Evolutionary conservation across 2,329 filamentous ascomycete species (phyloP).

Genomic region (Grosmannia huntii): DNA sequence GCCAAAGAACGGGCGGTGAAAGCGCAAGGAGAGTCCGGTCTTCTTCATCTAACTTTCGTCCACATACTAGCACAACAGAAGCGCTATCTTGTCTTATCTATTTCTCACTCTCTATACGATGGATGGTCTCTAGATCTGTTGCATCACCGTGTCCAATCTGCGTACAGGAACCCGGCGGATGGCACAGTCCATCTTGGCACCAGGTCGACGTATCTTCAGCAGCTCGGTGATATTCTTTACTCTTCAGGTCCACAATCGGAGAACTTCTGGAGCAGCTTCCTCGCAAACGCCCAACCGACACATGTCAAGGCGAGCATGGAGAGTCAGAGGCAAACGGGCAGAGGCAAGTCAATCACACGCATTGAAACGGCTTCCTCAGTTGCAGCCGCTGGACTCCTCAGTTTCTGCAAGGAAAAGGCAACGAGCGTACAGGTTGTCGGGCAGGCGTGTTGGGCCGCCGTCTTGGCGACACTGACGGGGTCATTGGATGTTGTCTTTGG

Average conservation of each 20-base stretch:
- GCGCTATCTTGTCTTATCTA: conserved; percentile 48
- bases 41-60: conserved; percentile 38
- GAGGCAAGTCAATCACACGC: conserved; percentile 20
- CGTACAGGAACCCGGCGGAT: conserved; percentile 40
- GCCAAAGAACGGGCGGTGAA: conserved; percentile 25
- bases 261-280: conserved; percentile 59
- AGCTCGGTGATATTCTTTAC: conserved; percentile 38
- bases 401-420: conserved; percentile 51
- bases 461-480: conserved; percentile 49
- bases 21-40: conserved; percentile 20
- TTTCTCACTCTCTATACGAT: conserved; percentile 82
- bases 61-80: conserved; percentile 14
- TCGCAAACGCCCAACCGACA: conserved; percentile 37
- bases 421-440: conserved; percentile 68
- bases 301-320: conserved; percentile 1
- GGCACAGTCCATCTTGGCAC: neutral
- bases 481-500: conserved; percentile 72
- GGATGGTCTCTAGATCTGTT: conserved; percentile 70
- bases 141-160: conserved; percentile 54
- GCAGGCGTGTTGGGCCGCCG: conserved; percentile 62
- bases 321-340: neutral
- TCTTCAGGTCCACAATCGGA: conserved; percentile 27
- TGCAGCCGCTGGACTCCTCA: conserved; percentile 26
- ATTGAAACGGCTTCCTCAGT: conserved; percentile 32
- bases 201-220: neutral